phyloP scores from a whole-genome alignment of 176 grass and related monocot genomes.

The Aegilops tauschii region DNA sequence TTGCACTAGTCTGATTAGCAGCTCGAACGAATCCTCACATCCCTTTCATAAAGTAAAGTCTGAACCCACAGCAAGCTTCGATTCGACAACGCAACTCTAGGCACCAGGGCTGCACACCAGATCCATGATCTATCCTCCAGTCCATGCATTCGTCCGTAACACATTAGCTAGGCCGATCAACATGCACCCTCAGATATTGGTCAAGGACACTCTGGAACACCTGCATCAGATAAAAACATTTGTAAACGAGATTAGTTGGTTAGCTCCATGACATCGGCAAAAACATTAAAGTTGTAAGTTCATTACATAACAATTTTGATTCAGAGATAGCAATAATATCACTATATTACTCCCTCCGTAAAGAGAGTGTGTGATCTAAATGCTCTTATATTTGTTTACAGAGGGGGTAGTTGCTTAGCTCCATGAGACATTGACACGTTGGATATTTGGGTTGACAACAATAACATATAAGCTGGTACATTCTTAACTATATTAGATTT shows the following conservation, averaged over 20 bases:
- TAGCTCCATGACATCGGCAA: background rate
- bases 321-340: background rate
- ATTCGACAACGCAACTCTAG: background rate
- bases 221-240: constrained; percentile 32
- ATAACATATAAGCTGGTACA: background rate
- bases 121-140: background rate
- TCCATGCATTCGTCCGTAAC: background rate
- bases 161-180: constrained; percentile 36
- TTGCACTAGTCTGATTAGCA: background rate
- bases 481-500: background rate
- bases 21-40: background rate
- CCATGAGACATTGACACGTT: background rate
- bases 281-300: background rate
- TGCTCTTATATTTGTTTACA: too few relatives aligned
- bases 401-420: background rate
- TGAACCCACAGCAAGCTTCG: background rate
- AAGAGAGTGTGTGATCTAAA: too few relatives aligned
- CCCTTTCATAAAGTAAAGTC: background rate
- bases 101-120: background rate
- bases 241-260: background rate
- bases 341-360: too few relatives aligned
- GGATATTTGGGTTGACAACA: background rate
- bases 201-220: constrained; percentile 74
- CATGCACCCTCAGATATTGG: constrained; percentile 62
- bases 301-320: background rate